Conservation (phyloP, 176 grass and related monocot species). For the Aegilops umbellulata region DNA sequence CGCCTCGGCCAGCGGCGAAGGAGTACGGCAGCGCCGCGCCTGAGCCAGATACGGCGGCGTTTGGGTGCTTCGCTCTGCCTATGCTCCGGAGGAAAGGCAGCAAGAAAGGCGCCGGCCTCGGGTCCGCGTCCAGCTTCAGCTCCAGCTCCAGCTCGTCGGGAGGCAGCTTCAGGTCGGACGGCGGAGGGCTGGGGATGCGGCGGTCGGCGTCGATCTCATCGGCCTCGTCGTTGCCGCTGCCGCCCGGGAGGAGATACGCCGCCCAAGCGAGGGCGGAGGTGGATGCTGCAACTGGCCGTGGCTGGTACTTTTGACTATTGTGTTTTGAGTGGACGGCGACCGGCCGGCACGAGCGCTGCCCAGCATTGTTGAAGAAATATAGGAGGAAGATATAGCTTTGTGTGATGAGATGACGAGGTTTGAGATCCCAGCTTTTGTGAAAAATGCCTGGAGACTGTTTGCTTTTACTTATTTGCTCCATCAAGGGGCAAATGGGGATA, state of each 20-base stretch:
- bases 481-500: no score
- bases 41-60: background rate
- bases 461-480: no score
- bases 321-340: background rate
- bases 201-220: conserved; percentile 32
- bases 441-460: conserved; percentile 32
- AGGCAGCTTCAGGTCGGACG: conserved; percentile 34
- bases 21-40: conserved; percentile 1
- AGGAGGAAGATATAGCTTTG: background rate
- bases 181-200: background rate
- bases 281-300: conserved; percentile 28
- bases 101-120: conserved; percentile 6
- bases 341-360: background rate
- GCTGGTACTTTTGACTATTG: conserved; percentile 44
- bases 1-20: background rate
- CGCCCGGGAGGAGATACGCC: conserved; percentile 26
- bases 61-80: conserved; percentile 49
- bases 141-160: conserved; percentile 31
- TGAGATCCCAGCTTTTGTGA: conserved; percentile 20
- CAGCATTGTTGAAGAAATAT: background rate
- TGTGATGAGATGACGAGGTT: background rate
- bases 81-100: conserved; percentile 33
- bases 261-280: conserved; percentile 33
- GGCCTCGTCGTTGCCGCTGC: conserved; percentile 37
- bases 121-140: background rate